phyloP scores from a whole-genome alignment of 176 grass and related monocot species.

The Calamus simplicifolius region DNA sequence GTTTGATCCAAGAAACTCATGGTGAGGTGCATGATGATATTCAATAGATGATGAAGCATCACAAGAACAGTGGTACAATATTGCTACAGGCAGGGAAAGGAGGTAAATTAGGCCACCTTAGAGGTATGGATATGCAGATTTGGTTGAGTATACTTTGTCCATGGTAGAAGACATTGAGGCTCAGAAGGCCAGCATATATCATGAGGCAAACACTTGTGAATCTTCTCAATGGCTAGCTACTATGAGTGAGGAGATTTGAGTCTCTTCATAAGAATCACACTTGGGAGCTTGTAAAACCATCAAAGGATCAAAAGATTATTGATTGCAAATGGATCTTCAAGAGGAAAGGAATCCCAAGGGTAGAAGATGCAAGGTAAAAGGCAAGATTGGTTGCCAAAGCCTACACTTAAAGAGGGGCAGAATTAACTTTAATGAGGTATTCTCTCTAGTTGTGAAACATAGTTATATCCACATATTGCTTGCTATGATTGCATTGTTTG shows the following conservation, averaged over 20 bases:
- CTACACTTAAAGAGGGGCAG: not conserved
- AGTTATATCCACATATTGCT: too few species aligned
- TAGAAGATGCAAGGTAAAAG: slow-evolving; percentile 5
- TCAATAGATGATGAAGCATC: not conserved
- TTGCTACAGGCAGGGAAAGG: not conserved
- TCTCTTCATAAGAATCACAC: slow-evolving; percentile 14
- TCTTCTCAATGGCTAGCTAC: not conserved
- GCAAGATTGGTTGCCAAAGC: slow-evolving; percentile 12
- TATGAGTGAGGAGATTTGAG: slow-evolving; percentile 17
- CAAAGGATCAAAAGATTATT: slow-evolving; percentile 14
- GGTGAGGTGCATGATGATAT: not conserved
- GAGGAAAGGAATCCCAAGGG: not conserved
- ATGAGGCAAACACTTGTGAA: not conserved
- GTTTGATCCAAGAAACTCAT: too few species aligned
- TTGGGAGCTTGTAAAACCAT: slow-evolving; percentile 9
- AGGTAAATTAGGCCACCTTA: not conserved
- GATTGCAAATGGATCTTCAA: slow-evolving; percentile 26
- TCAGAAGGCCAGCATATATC: not conserved
- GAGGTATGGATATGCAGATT: not conserved
- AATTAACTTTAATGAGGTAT: not conserved
- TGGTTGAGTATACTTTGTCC: not conserved
- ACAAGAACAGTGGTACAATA: not conserved
- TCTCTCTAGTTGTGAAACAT: not conserved
- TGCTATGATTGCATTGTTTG: too few species aligned
- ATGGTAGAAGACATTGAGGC: not conserved